Percentiles rank a stretch among this genome's conserved stretches.
These are phyloP conservation scores for Juncus inflexus DNA, from an alignment of 176 grass and related monocot genomes.

Conservation along the genomic window DNA sequence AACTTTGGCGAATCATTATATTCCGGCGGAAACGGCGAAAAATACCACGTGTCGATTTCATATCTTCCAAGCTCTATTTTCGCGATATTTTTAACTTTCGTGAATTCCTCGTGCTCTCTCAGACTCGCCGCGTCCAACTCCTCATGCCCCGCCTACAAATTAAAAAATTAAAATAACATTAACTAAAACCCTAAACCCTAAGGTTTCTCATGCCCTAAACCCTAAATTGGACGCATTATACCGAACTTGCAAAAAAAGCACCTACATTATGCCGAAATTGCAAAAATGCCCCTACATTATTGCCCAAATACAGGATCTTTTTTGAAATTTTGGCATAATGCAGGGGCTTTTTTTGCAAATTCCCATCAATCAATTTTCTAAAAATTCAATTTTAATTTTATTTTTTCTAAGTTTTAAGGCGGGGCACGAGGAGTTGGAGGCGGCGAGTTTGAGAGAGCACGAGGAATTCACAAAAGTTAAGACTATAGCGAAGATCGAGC, in stretches of 20 bases:
- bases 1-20: slow-evolving; percentile 91
- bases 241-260: too few species aligned
- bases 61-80: slow-evolving; percentile 99
- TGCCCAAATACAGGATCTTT: neutral
- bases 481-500: neutral
- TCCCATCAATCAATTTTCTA: too few species aligned
- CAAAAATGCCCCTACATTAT: neutral
- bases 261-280: too few species aligned
- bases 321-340: too few species aligned
- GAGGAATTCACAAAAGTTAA: slow-evolving; percentile 99
- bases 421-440: too few species aligned
- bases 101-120: slow-evolving; percentile 94
- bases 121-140: slow-evolving; percentile 96
- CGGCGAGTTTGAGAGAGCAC: slow-evolving; percentile 91
- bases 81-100: slow-evolving; percentile 98
- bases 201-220: neutral
- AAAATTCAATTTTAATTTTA: too few species aligned
- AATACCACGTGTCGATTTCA: slow-evolving; percentile 99
- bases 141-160: slow-evolving; percentile 74
- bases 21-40: slow-evolving; percentile 95
- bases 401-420: too few species aligned
- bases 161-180: neutral
- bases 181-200: neutral
- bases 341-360: too few species aligned
- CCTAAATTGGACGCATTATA: neutral